Evolutionary conservation across 2,329 filamentous ascomycete species (phyloP).

Genomic region (Fusarium sp.): DNA sequence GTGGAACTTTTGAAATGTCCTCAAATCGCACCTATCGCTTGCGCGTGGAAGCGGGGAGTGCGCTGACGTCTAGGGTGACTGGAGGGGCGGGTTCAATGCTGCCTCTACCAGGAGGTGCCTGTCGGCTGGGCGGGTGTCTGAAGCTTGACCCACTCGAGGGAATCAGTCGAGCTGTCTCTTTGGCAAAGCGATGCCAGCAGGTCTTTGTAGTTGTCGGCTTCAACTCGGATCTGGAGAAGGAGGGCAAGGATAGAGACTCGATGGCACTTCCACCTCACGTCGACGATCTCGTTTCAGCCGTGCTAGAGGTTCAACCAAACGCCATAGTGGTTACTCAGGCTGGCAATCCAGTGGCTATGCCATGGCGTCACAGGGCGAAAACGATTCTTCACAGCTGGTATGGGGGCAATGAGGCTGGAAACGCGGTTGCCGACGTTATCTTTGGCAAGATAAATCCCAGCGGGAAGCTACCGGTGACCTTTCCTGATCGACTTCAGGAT

Average conservation of each 20-base stretch:
- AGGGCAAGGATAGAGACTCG: constrained; percentile 20
- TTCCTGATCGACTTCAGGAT: constrained; percentile 14
- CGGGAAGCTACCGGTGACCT: constrained; percentile 21
- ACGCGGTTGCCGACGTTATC: constrained; percentile 19
- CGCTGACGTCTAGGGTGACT: constrained; percentile 16
- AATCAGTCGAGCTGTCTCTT: constrained; percentile 4
- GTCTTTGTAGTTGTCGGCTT: constrained; percentile 18
- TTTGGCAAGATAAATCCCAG: constrained; percentile 27
- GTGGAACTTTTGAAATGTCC: constrained; percentile 16
- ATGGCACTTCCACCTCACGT: constrained; percentile 21
- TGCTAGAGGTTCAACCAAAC: constrained; percentile 13
- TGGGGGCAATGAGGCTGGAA: constrained; percentile 24
- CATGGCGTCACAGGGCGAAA: constrained; percentile 15
- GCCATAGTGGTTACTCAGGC: constrained; percentile 23
- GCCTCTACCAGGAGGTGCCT: constrained; percentile 29
- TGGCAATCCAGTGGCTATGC: constrained; percentile 27
- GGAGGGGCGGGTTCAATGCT: constrained; percentile 7
- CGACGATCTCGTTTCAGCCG: constrained; percentile 20
- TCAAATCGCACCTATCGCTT: constrained; percentile 15
- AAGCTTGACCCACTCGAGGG: constrained; percentile 15
- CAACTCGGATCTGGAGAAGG: constrained; percentile 28
- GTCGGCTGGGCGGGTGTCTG: constrained; percentile 26
- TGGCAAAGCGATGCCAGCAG: constrained; percentile 16
- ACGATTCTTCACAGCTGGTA: constrained; percentile 32
- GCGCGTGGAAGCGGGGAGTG: constrained; percentile 22